Evolutionary conservation across 768 basidiomycete species (phyloP), one percentile per base, ranked within the genome.

Genomic region (Tephrocybe sp.): DNA sequence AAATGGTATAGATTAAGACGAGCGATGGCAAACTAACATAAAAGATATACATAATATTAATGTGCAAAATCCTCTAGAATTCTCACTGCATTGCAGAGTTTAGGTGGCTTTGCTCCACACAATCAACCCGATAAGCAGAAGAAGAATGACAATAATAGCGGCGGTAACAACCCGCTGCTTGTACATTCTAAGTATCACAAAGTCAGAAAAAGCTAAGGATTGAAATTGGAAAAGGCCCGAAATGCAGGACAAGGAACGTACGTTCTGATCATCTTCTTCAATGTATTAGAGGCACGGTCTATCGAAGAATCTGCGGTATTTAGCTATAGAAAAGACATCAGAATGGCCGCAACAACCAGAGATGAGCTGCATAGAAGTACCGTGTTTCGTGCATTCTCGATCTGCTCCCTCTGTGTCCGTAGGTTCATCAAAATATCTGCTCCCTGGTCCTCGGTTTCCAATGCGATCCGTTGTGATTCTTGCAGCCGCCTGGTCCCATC

Each of bases 201-300:
- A 49, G 39, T 65, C 57, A 71, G 57, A 67, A 61, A 61, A 71
- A 73, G 60, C 72, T 74, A 53, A 49, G 55, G 51, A 59, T 37
- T 53, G 53, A 53, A 35, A 27, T 51, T 43, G 42, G 45, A 34
- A 34, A 51, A 45, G 55, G 52, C 57, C 51, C 28, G 51, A 44
- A 41, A 49, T 21, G 49, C 41, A 16, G 44, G 42, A 41, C 38
- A 22, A 24, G 8, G 34, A 40, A 72, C 86, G 57, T 67, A 97
- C 97, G 92, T 84, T 72, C 87, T 79, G 49, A 98, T 88, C 96
- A 98, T 98, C 69, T 89, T 87, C 75, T 88, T 96, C 43, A 99
- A 70, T 35, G 95, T 98, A 11, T 86, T 86, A 2, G 92, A 87
- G 24, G 97, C 96, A 31, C 89, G 80, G 67, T 95, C 92, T 60